Conservation (phyloP, 306 rosid genomes). For the Phaseolus lunatus region DNA sequence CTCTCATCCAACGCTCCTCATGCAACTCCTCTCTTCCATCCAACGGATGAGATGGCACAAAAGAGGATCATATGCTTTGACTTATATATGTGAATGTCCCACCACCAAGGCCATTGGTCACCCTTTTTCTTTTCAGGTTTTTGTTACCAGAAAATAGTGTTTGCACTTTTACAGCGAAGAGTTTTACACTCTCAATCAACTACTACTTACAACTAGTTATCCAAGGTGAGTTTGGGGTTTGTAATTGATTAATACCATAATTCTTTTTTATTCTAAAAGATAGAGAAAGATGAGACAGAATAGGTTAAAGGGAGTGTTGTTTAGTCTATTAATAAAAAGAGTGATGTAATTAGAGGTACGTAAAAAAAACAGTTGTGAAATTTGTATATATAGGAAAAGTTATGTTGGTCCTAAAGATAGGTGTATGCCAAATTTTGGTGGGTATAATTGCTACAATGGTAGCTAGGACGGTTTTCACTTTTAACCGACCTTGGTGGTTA, state of each 20-base stretch:
- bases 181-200: too few species aligned
- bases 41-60: conserved; percentile 39
- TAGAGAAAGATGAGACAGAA: conserved; percentile 12
- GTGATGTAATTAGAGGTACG: neutral
- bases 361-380: conserved; percentile 16
- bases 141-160: neutral
- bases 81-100: conserved; percentile 51
- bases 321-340: neutral
- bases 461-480: conserved; percentile 42
- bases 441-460: conserved; percentile 14
- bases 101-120: neutral
- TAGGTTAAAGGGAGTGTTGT: conserved; percentile 6
- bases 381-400: neutral
- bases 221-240: too few species aligned
- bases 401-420: neutral
- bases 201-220: too few species aligned
- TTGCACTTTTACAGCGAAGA: too few species aligned
- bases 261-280: neutral
- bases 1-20: conserved; percentile 49
- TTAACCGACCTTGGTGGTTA: conserved; percentile 41
- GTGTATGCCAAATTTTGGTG: neutral
- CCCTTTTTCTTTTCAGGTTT: neutral
- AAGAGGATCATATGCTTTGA: conserved; percentile 44
- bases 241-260: too few species aligned
- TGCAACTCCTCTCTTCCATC: conserved; percentile 35